phyloP scores from a whole-genome alignment of 495 filamentous ascomycete genomes.

The Tuber indicum region DNA sequence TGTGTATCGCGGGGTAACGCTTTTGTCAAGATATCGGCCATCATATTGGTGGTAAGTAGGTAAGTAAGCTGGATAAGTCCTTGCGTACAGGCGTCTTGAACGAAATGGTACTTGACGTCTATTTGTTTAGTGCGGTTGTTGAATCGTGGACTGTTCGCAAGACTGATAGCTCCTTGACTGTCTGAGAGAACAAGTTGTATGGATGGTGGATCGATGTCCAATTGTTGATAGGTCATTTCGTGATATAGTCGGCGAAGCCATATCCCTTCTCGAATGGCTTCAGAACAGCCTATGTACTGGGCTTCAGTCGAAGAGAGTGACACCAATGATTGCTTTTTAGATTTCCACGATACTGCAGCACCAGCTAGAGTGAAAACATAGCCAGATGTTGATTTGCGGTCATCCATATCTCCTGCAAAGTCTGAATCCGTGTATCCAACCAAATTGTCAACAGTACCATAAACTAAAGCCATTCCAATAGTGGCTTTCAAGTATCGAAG shows the following conservation, averaged over 20 bases:
- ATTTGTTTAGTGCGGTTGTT: no score
- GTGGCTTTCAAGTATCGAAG: slow-evolving; percentile 28
- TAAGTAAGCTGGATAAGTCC: no score
- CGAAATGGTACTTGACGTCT: no score
- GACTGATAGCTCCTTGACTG: no score
- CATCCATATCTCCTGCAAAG: slow-evolving; percentile 15
- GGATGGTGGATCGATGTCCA: no score
- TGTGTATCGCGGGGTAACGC: background rate
- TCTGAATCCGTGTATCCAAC: slow-evolving; percentile 13
- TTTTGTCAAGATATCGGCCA: background rate
- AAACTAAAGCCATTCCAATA: background rate
- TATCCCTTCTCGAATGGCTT: slow-evolving; percentile 7
- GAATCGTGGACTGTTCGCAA: no score
- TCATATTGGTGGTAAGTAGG: background rate
- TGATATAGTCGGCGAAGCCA: background rate
- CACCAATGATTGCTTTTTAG: slow-evolving; percentile 3
- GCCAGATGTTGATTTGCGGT: slow-evolving; percentile 24
- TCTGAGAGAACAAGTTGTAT: no score
- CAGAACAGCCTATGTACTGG: slow-evolving; percentile 12
- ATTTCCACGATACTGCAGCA: background rate
- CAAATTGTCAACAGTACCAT: background rate
- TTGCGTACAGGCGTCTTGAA: no score
- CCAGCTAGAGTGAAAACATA: slow-evolving; percentile 25
- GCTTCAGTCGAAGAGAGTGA: slow-evolving; percentile 10
- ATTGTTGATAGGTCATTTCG: background rate